Conservation (phyloP, 2,329 filamentous ascomycete genomes). For the Colletotrichum sp. region DNA sequence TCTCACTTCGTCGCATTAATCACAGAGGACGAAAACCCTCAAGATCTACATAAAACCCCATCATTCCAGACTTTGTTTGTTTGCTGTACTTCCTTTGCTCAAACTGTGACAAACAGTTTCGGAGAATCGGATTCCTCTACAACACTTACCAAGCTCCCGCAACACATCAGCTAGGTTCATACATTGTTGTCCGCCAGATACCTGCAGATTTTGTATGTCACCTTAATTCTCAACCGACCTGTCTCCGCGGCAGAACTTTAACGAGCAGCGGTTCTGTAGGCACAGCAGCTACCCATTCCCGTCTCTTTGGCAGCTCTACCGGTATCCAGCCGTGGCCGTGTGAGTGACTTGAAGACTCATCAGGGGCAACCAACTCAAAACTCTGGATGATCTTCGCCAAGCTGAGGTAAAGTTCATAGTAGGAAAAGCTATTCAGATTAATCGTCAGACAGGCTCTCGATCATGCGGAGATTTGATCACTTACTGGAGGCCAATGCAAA, state of each 20-base stretch:
- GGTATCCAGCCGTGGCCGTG: constrained; percentile 15
- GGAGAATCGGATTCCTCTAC: not conserved
- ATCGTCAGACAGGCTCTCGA: not conserved
- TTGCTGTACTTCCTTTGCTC: not conserved
- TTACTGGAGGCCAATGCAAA: constrained; percentile 32
- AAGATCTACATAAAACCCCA: not conserved
- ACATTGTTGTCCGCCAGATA: not conserved
- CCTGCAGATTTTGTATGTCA: not conserved
- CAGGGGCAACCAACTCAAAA: not conserved
- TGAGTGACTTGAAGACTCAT: not conserved
- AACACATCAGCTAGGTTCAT: not conserved
- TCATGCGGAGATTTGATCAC: not conserved
- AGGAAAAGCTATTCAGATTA: not conserved
- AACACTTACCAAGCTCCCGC: not conserved
- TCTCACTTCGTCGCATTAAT: not conserved
- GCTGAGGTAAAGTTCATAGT: not conserved
- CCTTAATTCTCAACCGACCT: not conserved
- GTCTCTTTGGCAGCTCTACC: constrained; percentile 22
- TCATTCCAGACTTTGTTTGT: not conserved
- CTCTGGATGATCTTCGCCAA: not conserved
- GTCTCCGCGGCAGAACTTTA: not conserved
- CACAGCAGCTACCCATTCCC: constrained; percentile 28
- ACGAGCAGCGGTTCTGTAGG: not conserved
- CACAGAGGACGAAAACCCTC: not conserved
- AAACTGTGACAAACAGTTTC: not conserved